Evolutionary conservation across 495 filamentous ascomycete species (phyloP).

Genomic region (Xylaria telfairii): DNA sequence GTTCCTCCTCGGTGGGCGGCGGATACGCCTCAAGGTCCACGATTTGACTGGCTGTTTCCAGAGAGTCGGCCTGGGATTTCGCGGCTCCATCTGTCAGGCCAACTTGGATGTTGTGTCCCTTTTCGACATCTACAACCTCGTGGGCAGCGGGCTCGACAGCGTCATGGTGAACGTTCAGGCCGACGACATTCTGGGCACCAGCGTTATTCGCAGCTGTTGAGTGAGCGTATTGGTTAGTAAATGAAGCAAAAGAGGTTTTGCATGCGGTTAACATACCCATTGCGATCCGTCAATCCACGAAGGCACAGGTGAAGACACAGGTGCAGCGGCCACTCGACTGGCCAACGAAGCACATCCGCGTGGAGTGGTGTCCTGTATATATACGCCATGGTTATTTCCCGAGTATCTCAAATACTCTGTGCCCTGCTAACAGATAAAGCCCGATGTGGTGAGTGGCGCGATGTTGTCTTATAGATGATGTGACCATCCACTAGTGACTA

Average conservation of each 20-base stretch:
- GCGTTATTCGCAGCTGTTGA: background rate
- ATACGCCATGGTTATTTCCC: background rate
- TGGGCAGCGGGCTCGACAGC: slow-evolving; percentile 29
- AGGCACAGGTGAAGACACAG: background rate
- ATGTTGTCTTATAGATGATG: background rate
- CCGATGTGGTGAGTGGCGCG: slow-evolving; percentile 3
- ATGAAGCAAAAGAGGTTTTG: background rate
- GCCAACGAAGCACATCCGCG: background rate
- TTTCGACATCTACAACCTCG: slow-evolving; percentile 5
- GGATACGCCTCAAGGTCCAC: slow-evolving; percentile 28
- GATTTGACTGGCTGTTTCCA: slow-evolving; percentile 11
- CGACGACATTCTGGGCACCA: slow-evolving; percentile 34
- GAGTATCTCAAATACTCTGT: slow-evolving; percentile 11
- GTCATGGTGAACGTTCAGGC: slow-evolving; percentile 26
- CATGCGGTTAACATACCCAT: slow-evolving; percentile 6
- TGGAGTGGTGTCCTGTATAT: background rate
- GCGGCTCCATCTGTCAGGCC: background rate
- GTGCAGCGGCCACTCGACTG: background rate
- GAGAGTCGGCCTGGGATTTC: slow-evolving; percentile 23
- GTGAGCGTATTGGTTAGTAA: background rate
- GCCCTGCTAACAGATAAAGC: background rate
- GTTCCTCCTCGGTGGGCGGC: slow-evolving; percentile 57
- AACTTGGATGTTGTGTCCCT: background rate
- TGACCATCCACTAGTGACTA: background rate
- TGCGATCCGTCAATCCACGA: background rate